Evolutionary conservation across 192 early-diverging fungal genomes (phyloP), one percentile per base, ranked within the genome.

Genomic region (Backusella morwellensis): DNA sequence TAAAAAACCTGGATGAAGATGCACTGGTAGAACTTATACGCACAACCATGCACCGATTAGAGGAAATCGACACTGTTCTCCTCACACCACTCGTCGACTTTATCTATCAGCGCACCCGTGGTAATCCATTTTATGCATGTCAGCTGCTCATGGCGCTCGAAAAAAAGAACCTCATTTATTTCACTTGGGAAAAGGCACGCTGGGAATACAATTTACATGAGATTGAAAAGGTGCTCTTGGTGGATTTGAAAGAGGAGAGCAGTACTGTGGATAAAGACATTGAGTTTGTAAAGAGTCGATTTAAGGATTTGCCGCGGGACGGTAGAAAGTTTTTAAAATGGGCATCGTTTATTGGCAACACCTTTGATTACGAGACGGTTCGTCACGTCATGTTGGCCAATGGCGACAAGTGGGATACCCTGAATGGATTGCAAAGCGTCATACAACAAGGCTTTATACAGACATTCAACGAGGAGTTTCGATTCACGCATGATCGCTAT

Each of bases 301-400:
- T 82, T 35, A 63, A 72, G 6, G 77, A 78, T 42, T 42, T 82
- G 32, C 74, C 81, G n/a, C 59, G 52, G 4, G 81, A 82, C 35
- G 77, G 81, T 21, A 74, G 72, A 35, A 59, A 40, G 6, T 78
- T 82, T 72, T 50, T 82, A 56, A 73, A 78, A 73, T 82, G 81
- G 81, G 81, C 81, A 11, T 75, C 81, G 1, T 78, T 82, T 56
- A 78, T 82, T 38, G 81, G 81, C 32, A 76, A 78, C 74, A 75
- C 41, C 35, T 82, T 82, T 44, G 72, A 74, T 7, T 82, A 59
- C 50, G 77, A 82, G 66, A 68, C 69, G 1, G 74, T 82, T 3
- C 41, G 68, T 0, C 47, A 78, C 41, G 72, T 82, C 52, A 78
- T 82, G 74, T 76, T 40, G 34, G 63, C 70, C 17, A 56, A 72